Evolutionary conservation across 208 protist species (phyloP), one percentile per base, ranked within the genome.

Genomic region (Naegleria gruberi): DNA sequence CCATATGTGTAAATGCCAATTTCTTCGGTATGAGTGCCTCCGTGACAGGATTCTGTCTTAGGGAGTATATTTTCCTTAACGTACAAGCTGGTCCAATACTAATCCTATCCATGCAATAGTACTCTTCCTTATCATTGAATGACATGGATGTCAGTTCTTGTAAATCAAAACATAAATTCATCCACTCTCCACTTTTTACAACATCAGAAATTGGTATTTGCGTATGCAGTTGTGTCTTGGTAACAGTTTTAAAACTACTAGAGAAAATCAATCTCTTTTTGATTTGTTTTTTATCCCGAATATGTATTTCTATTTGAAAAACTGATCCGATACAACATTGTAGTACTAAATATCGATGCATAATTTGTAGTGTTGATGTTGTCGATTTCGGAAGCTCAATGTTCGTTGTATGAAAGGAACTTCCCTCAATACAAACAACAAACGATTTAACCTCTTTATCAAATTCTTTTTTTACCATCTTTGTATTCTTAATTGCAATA

Each of bases 101-200:
- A 37, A 77, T 37, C 30, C 65, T 77, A 77, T 77, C 65, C 1
- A 77, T 6, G 34, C 65, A 77, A 37, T 77, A 77, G 34, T 37
- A 77, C 12, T 30, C 30, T 77, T 77, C 65, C 12, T 77, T 77
- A 8, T 77, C 65, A 77, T 77, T 77, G 8, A 77, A 77, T 8
- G 65, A 77, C 19, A 77, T 77, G 6, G 26, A 12, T 37, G 34
- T 26, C 12, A 77, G 17, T 37, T 77, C 65, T 0, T 37, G n/a
- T 8, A 77, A 77, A 77, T 77, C 65, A 77, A 77, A 37, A 77
- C 65, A 77, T 77, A 77, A 77, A 37, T 77, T 77, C 17, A 77
- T 30, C 65, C 65, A 77, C 34, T 77, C 26, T 37, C 30, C 30
- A 26, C 26, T 0, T 5, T 12, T 77, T 37, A 77, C n/a, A 30